Evolutionary conservation across 768 basidiomycete species (phyloP), one percentile per base, ranked within the genome.

Genomic region (Boletus edulis): DNA sequence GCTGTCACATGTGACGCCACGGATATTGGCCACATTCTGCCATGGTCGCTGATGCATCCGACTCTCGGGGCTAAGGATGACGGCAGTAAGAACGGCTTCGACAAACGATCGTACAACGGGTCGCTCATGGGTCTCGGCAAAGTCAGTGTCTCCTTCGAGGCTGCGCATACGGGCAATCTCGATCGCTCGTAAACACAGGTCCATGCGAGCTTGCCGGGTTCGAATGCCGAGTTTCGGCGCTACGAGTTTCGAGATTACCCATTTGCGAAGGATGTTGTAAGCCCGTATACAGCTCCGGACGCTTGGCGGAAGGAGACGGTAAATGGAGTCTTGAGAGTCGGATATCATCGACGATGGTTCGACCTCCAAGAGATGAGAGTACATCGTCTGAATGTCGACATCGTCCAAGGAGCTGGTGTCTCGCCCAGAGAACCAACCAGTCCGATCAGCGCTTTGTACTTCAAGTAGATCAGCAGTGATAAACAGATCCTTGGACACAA

Each of bases 371-470:
- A 94, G 70, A 61, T 89, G 83, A 3, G 84, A 80, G 67, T 89
- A 86, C 59, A 94, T 85, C 22, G 81, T 86, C 66, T 93, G 89
- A 44, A 93, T 85, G 58, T 91, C 88, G n/a, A 85, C 75, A 4
- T 78, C 74, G 45, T 94, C 91, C 45, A 74, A 68, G 0, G 76
- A 71, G 15, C 70, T 71, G 0, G 75, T 66, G n/a, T 92, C 90
- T 50, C 82, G 76, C 32, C 73, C 51, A 14, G 68, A 58, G 69
- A 91, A 89, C 91, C 91, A 94, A 3, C 88, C 91, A 3, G 82
- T 85, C 32, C 84, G 82, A 66, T 94, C 91, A 15, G 83, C 81
- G 2, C 82, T 84, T 68, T 94, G 91, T 0, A 90, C 82, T 68
- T 94, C 91, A 11, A 94, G 77, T 17, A 92, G 71, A 67, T 94